Conservation (phyloP, 495 filamentous ascomycete genomes). For the Aspergillus carlsbadensis region DNA sequence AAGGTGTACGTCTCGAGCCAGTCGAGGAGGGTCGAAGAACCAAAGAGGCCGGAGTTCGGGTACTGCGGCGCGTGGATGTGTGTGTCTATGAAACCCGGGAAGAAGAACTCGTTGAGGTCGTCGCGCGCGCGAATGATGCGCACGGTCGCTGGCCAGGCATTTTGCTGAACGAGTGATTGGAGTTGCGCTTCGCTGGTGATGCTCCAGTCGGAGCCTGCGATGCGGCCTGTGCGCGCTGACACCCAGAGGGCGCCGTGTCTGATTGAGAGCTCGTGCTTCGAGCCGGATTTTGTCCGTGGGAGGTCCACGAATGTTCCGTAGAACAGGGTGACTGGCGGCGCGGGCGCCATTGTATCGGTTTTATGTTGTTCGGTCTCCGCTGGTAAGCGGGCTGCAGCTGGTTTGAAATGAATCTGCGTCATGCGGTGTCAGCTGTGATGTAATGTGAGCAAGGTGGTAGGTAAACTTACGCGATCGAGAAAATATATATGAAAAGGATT, state of each 20-base stretch:
- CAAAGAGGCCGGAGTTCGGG: constrained; percentile 89
- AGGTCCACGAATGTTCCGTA: constrained; percentile 49
- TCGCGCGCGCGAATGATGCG: constrained; percentile 31
- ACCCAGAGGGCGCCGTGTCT: constrained; percentile 66
- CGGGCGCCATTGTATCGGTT: no score
- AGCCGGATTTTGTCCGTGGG: constrained; percentile 23
- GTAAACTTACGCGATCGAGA: background rate
- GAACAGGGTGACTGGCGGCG: constrained; percentile 33
- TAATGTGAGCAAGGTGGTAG: background rate
- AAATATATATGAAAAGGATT: no score
- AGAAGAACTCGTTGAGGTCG: constrained; percentile 67
- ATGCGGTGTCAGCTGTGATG: background rate
- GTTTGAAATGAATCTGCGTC: no score
- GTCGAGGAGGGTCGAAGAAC: constrained; percentile 80
- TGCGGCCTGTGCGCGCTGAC: constrained; percentile 57
- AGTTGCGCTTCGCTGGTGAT: constrained; percentile 37
- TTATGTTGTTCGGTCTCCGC: no score
- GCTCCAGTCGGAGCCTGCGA: constrained; percentile 44
- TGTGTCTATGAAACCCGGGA: constrained; percentile 96
- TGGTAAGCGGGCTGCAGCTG: no score
- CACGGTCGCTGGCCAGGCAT: constrained; percentile 34
- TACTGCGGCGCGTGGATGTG: constrained; percentile 95
- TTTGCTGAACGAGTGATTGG: constrained; percentile 40
- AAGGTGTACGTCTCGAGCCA: constrained; percentile 97
- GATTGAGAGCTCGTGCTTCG: constrained; percentile 28